A percentile compares a stretch with the other conserved stretches of the same genome.
Conservation (phyloP, 73 alveolate genomes). For the Paramecium octaurelia region DNA sequence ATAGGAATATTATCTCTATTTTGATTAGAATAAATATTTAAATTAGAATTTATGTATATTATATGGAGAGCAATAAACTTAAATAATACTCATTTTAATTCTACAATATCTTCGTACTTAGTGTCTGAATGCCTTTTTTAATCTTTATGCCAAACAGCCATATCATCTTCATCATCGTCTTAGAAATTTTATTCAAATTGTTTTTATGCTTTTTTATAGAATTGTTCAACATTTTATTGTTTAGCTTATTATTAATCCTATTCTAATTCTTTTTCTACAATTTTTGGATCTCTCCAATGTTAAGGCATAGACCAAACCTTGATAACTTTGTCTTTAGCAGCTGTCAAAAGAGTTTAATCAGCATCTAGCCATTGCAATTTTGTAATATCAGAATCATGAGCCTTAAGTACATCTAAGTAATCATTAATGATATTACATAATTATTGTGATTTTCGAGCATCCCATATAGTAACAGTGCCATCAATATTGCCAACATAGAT, state of each 20-base stretch:
- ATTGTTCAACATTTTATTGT: background rate
- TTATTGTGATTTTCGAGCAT: constrained; percentile 47
- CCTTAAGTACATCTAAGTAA: constrained; percentile 51
- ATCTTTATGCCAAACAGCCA: constrained; percentile 43
- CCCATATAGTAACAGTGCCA: constrained; percentile 64
- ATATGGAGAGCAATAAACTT: background rate
- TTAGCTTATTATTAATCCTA: background rate
- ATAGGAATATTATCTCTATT: too few relatives aligned
- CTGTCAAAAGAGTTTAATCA: constrained; percentile 50
- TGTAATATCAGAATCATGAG: constrained; percentile 58
- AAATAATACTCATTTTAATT: background rate
- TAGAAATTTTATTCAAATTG: background rate
- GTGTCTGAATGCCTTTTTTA: background rate
- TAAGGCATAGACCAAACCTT: constrained; percentile 50
- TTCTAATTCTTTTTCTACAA: constrained; percentile 48
- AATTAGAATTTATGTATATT: background rate
- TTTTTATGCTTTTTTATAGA: background rate
- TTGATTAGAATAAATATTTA: too few relatives aligned
- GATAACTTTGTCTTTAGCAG: constrained; percentile 55
- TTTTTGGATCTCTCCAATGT: constrained; percentile 59
- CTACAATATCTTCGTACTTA: background rate
- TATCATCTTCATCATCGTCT: constrained; percentile 44
- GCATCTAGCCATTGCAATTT: constrained; percentile 55
- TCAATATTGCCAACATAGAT: constrained; percentile 55
- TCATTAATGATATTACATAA: background rate